Base-by-base conservation (phyloP, 805 yeast species). In the Pichia insulana region DNA sequence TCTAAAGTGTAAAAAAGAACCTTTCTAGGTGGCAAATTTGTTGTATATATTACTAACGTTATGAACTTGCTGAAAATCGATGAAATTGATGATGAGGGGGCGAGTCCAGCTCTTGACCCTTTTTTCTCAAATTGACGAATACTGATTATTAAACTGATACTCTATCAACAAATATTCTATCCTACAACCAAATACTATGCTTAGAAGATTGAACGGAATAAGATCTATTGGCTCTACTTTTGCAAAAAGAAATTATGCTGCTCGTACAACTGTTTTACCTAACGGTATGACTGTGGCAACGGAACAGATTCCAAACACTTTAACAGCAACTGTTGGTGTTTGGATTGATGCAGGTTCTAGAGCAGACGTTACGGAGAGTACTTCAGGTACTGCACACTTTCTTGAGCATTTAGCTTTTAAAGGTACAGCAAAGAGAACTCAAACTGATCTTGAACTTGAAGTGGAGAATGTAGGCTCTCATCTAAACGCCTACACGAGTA, bases 271-370 rank as follows among this genome's bases (percentile, higher is more conserved):
- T 1, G 76, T 81, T 3, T 69, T 92, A 41, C 68, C 80, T n/a
- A 92, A 92, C 59, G 99, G 99, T 3, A 65, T 92, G 35, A 90
- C 97, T 0, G 96, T 90, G 32, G 98, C 97, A 42, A 75, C 94
- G 36, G 97, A 92, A 60, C 57, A 71, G 35, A 77, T 84, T 59
- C 97, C 97, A 10, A 80, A 83, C 48, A 80, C 94, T 7, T 73
- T 82, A 52, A 88, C 97, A 35, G 97, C 98, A 47, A 92, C 98
- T 2, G 96, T 92, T 12, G 98, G 97, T 2, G 90, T 92, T 42
- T 94, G 96, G 90, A 88, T 92, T 48, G 96, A 92, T 64, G 96
- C 98, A 33, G 99, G 99, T 2, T 89, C 97, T 3, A 73, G 99
- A 48, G 97, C 97, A 3, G 99, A 92, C 64, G 82, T 78, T 55